Percentiles rank a stretch among this genome's conserved stretches.
phyloP scores from a whole-genome alignment of 1,284 basidiomycete species.

The Sporisorium sorghi region DNA sequence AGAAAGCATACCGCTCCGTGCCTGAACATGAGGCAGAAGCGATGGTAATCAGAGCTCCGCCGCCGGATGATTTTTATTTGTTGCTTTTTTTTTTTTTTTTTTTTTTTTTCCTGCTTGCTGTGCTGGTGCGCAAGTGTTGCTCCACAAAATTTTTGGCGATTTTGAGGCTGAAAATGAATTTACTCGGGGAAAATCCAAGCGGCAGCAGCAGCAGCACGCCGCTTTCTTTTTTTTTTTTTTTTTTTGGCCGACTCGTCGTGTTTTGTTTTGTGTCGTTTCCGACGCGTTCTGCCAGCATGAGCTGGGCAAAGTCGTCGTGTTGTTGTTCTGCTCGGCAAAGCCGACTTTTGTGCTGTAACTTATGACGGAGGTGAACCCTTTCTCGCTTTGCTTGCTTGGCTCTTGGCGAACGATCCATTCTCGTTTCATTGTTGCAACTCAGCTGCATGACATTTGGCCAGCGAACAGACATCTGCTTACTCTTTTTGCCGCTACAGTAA shows the following conservation, averaged over 20 bases:
- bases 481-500: neutral
- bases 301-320: neutral
- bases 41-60: slow-evolving; percentile 8
- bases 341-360: neutral
- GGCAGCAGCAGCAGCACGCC: neutral
- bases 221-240: neutral
- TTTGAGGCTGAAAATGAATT: slow-evolving; percentile 4
- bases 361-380: too few species aligned
- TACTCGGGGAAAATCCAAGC: neutral
- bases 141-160: slow-evolving; percentile 6
- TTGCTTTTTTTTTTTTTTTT: neutral
- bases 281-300: neutral
- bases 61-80: slow-evolving; percentile 5
- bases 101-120: too few species aligned
- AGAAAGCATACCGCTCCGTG: neutral
- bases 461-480: too few species aligned
- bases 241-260: neutral
- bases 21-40: neutral
- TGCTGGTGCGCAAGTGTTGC: too few species aligned
- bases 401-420: neutral
- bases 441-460: slow-evolving; percentile 1
- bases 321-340: slow-evolving; percentile 8
- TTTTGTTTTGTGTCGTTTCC: slow-evolving; percentile 5
- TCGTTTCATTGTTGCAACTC: slow-evolving; percentile 4
- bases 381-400: slow-evolving; percentile 13